Evolutionary conservation across 345 rosid species (phyloP), one percentile per base, ranked within the genome.

Genomic region (Brassica rapa): DNA sequence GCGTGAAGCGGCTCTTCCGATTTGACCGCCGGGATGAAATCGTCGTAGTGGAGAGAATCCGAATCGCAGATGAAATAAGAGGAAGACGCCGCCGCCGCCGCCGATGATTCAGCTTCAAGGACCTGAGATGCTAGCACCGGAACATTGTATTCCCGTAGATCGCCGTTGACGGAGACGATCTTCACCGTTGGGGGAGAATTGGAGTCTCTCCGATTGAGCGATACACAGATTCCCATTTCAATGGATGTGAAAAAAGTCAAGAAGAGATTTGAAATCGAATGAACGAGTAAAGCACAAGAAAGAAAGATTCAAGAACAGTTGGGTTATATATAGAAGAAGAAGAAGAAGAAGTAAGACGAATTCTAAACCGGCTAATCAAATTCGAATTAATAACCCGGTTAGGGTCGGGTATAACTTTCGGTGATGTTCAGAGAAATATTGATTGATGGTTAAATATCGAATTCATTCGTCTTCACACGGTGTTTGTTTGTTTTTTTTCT

Each of bases 141-240:
- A 66, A 89, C 77, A 11, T 23, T 51, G 84, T 87, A 94, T 43
- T 85, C 87, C 10, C 80, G 87, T 9, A 94, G 91, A 41, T 85
- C 86, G 0, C 98, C 98, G 56, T 79, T 80, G 4, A 89, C 33
- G 2, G 97, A 85, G 19, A 94, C 81, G 14, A 94, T 90, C 6
- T 86, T 87, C 51, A 89, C 92, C 0, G 88, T 80, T 3, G 85
- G 84, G 0, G 80, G 35, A 27, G 80, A 6, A 7, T 8, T 43
- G 15, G 12, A 15, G 2, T 83, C 79, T 21, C 30, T 32, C 4
- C 43, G 66, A 0, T 37, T 7, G 33, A 37, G 67, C 16, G 56
- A 49, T 49, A 86, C 63, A 53, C 98, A 93, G 10, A 62, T n/a
- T 3, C 96, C 98, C 98, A 93, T 30, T 1, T n/a, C 62, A 37